Percentiles rank a stretch among this genome's conserved stretches.
Evolutionary conservation across 106 monocot genomes (phyloP).

Genomic region (Dendrobium huoshanense): DNA sequence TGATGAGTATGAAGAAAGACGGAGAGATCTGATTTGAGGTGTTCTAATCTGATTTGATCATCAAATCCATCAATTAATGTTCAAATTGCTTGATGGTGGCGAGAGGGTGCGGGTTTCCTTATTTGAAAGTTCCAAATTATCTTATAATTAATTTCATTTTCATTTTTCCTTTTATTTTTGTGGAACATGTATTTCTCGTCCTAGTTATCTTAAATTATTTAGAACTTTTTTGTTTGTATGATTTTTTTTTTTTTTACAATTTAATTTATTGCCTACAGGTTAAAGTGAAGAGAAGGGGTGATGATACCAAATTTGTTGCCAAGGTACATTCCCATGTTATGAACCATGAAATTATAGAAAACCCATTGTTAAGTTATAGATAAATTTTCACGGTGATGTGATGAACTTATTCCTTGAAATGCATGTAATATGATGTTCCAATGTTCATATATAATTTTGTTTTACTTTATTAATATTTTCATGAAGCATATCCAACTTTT

Average conservation of each 20-base stretch:
- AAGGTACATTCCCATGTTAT: constrained; percentile 50
- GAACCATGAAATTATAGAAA: background rate
- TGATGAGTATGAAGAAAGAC: background rate
- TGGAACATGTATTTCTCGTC: background rate
- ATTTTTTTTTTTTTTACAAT: background rate
- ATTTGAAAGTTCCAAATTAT: background rate
- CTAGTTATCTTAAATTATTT: background rate
- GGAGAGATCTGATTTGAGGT: background rate
- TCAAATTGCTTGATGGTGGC: background rate
- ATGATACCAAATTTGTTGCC: constrained; percentile 90
- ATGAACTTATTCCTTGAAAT: background rate
- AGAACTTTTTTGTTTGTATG: background rate
- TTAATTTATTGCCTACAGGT: constrained; percentile 39
- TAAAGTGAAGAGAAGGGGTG: constrained; percentile 94
- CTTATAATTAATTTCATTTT: background rate
- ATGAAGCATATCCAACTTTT: no score
- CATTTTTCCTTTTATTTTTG: background rate
- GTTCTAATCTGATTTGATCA: background rate
- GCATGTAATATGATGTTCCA: background rate
- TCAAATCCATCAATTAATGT: background rate
- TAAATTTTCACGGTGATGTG: background rate
- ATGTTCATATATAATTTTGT: background rate
- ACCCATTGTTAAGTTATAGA: background rate
- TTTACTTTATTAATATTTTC: background rate
- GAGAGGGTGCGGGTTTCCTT: background rate